A percentile compares a stretch with the other conserved stretches of the same genome.
Conservation (phyloP, 371 early-diverging fungal species). For the Chytridium lagenaria region DNA sequence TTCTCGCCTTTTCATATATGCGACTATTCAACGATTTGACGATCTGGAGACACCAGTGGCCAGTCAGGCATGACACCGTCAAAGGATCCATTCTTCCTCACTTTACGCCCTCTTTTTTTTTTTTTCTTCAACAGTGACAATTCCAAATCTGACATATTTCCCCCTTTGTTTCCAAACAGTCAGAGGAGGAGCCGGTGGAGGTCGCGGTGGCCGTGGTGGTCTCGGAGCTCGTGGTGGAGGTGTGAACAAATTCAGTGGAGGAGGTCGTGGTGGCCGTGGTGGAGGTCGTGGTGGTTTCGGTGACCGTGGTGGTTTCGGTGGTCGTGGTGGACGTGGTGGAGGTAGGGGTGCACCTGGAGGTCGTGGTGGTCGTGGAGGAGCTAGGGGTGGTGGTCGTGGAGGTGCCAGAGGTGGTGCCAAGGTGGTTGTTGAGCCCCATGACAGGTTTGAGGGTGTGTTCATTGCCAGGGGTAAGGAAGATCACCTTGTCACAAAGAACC, state of each 20-base stretch:
- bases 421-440: conserved; percentile 96
- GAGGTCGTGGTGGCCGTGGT: conserved; percentile 49
- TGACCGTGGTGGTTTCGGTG: conserved; percentile 58
- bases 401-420: conserved; percentile 73
- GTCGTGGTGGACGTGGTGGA: conserved; percentile 43
- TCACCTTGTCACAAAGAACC: conserved; percentile 97
- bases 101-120: too few relatives aligned
- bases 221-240: conserved; percentile 58
- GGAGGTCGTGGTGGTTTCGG: conserved; percentile 51
- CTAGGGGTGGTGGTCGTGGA: conserved; percentile 50
- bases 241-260: too few relatives aligned
- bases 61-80: too few relatives aligned
- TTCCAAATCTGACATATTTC: too few relatives aligned
- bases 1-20: too few relatives aligned
- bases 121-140: too few relatives aligned
- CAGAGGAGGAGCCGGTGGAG: conserved; percentile 55
- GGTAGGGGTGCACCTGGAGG: conserved; percentile 56
- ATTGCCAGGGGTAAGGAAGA: conserved; percentile 98
- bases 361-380: conserved; percentile 56
- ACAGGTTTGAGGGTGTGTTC: conserved; percentile 94
- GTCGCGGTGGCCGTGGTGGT: conserved; percentile 53
- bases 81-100: too few relatives aligned
- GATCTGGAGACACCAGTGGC: too few relatives aligned
- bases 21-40: too few relatives aligned
- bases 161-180: too few relatives aligned